phyloP scores from a whole-genome alignment of 495 filamentous ascomycete genomes.

The Daldinia loculata region DNA sequence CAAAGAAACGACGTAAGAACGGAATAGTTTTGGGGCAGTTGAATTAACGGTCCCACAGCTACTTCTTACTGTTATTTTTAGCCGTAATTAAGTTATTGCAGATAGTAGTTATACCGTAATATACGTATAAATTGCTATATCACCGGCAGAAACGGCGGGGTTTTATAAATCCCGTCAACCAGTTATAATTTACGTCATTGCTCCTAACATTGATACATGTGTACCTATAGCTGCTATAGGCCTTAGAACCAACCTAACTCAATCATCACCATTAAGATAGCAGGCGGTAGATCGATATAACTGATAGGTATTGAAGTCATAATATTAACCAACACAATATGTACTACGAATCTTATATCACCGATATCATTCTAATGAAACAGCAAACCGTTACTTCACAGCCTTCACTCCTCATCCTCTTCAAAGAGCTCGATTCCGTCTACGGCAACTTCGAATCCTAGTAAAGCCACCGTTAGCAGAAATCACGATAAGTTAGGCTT shows the following conservation, averaged over 20 bases:
- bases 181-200: slow-evolving; percentile 3
- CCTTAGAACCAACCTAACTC: too few relatives aligned
- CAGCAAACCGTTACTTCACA: background rate
- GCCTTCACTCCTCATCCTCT: slow-evolving; percentile 31
- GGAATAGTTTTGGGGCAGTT: background rate
- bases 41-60: background rate
- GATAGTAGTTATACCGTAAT: too few relatives aligned
- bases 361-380: background rate
- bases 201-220: background rate
- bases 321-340: background rate
- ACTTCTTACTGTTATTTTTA: too few relatives aligned
- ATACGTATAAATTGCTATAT: too few relatives aligned
- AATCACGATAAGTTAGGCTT: background rate
- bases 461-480: slow-evolving; percentile 10
- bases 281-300: background rate
- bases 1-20: background rate
- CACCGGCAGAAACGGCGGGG: too few relatives aligned
- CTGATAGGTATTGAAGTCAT: background rate
- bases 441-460: slow-evolving; percentile 44
- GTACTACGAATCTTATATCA: background rate
- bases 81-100: too few relatives aligned
- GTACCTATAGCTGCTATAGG: too few relatives aligned
- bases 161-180: background rate
- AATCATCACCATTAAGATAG: too few relatives aligned
- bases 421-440: slow-evolving; percentile 49